phyloP scores from a whole-genome alignment of 176 grass and related monocot species.

The Oryza rufipogon region DNA sequence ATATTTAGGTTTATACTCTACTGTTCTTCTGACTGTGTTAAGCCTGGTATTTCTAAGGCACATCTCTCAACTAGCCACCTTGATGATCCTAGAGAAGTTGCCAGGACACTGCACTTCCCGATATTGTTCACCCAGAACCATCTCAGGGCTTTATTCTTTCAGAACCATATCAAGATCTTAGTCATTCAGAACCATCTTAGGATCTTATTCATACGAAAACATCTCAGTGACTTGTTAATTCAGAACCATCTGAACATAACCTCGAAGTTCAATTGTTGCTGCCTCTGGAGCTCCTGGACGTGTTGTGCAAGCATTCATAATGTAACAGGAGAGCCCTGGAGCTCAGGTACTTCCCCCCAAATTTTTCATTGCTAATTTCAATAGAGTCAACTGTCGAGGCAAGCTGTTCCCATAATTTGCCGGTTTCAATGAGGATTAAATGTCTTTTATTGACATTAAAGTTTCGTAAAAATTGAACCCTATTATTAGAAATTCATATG shows the following conservation, averaged over 20 bases:
- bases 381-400: neutral
- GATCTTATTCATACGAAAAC: neutral
- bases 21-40: neutral
- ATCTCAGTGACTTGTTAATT: neutral
- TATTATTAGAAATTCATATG: neutral
- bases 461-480: neutral
- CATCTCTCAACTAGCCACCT: constrained; percentile 5
- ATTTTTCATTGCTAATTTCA: constrained; percentile 17
- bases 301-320: constrained; percentile 55
- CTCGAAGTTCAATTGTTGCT: constrained; percentile 7
- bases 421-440: neutral
- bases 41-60: neutral
- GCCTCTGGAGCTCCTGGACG: constrained; percentile 37
- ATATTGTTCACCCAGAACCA: constrained; percentile 26
- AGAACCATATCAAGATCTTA: neutral
- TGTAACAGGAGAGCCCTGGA: constrained; percentile 45
- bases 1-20: neutral
- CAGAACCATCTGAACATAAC: neutral
- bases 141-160: constrained; percentile 24
- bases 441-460: neutral
- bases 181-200: neutral
- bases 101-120: constrained; percentile 16
- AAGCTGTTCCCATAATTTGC: neutral
- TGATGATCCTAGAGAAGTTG: constrained; percentile 18
- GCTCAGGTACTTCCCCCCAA: constrained; percentile 45